These are phyloP conservation scores for Coelastrella sp. DNA, from an alignment of 139 green algal genomes.

Conservation along the genomic window DNA sequence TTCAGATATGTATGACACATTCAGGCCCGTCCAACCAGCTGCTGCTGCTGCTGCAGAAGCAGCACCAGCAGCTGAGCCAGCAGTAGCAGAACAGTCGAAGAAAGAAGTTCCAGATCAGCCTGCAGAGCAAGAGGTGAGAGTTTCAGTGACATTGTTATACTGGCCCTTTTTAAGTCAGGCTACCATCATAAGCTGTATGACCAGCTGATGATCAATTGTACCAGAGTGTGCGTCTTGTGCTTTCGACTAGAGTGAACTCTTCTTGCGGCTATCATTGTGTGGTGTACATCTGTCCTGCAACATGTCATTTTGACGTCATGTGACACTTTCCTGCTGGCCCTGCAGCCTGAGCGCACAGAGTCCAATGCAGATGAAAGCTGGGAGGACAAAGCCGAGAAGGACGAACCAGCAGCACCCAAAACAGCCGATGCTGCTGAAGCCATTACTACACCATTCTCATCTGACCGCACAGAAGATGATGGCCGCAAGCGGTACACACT, in stretches of 20 bases:
- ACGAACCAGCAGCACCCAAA: neutral
- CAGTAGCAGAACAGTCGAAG: neutral
- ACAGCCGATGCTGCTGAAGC: neutral
- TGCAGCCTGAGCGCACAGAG: conserved; percentile 16
- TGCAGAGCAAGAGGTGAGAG: neutral
- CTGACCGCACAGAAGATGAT: conserved; percentile 15
- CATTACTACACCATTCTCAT: neutral
- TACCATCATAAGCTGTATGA: neutral
- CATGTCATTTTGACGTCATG: no score
- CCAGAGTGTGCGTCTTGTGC: no score
- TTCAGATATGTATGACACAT: conserved; percentile 45
- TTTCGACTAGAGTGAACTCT: no score
- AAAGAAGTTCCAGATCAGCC: conserved; percentile 2
- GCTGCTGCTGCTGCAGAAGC: neutral
- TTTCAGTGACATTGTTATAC: no score
- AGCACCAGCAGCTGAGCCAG: conserved; percentile 1
- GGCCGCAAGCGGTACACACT: conserved; percentile 34
- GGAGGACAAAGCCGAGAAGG: conserved; percentile 41
- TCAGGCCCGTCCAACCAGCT: conserved; percentile 8
- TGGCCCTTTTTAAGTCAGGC: no score
- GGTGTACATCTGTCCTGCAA: neutral
- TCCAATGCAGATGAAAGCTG: conserved; percentile 34
- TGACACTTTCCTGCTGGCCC: neutral
- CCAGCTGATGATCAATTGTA: no score
- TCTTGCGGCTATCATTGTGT: neutral